Percentiles rank a stretch among this genome's conserved stretches.
Evolutionary conservation across 768 basidiomycete genomes (phyloP).

Genomic region (Mycena vulgaris): DNA sequence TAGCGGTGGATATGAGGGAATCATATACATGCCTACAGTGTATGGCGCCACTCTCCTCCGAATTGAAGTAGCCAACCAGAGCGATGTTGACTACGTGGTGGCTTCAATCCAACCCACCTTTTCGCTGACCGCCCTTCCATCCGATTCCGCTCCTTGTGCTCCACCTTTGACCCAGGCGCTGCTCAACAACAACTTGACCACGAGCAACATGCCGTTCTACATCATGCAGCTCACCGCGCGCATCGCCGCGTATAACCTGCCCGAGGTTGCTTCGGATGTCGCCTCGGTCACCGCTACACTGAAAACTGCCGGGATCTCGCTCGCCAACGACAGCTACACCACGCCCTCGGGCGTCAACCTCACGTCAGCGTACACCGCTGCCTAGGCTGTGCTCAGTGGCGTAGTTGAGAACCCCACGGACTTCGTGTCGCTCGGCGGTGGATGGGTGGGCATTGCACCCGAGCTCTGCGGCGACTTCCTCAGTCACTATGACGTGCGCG

Average conservation of each 20-base stretch:
- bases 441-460: not conserved
- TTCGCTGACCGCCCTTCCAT: not conserved
- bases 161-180: not conserved
- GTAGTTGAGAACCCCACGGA: not conserved
- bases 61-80: constrained; percentile 18
- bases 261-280: constrained; percentile 1
- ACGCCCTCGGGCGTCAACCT: constrained; percentile 16
- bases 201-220: not conserved
- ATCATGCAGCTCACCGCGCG: constrained; percentile 26
- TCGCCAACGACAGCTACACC: not conserved
- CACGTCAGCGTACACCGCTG: not conserved
- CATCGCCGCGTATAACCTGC: constrained; percentile 11
- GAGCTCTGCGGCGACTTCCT: constrained; percentile 15
- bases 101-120: constrained; percentile 13
- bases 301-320: constrained; percentile 10
- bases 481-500: constrained; percentile 5
- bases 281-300: not conserved
- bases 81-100: constrained; percentile 11
- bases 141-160: not conserved
- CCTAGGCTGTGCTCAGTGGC: not conserved
- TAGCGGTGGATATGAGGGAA: constrained; percentile 18
- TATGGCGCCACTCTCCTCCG: constrained; percentile 24
- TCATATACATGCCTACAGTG: constrained; percentile 23
- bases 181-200: constrained; percentile 1
- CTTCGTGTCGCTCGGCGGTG: not conserved